Evolutionary conservation across 495 filamentous ascomycete genomes (phyloP).

Genomic region (Chlorociboria aeruginascens): DNA sequence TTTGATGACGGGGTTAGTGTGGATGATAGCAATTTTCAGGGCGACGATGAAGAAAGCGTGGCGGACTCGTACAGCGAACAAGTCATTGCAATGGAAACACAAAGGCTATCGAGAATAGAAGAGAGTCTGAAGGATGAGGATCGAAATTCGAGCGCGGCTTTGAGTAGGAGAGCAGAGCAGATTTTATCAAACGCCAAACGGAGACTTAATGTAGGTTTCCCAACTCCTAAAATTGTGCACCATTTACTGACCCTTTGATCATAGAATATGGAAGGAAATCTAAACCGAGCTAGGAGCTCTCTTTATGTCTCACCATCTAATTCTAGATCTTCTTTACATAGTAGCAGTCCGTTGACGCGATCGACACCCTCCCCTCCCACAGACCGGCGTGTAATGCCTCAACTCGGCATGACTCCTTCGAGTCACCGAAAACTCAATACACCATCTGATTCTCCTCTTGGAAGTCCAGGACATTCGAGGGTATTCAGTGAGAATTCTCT

Average conservation of each 20-base stretch:
- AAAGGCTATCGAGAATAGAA: conserved; percentile 10
- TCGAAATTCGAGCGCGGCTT: conserved; percentile 52
- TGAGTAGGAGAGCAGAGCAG: conserved; percentile 74
- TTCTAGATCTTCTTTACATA: conserved; percentile 32
- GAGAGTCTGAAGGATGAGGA: conserved; percentile 22
- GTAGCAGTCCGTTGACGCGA: conserved; percentile 20
- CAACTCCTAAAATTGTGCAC: neutral
- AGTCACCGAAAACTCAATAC: conserved; percentile 26
- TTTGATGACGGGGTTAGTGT: conserved; percentile 45
- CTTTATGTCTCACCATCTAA: conserved; percentile 48
- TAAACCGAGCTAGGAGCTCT: conserved; percentile 66
- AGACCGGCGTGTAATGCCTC: conserved; percentile 3
- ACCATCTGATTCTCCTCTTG: conserved; percentile 17
- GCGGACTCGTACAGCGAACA: conserved; percentile 26
- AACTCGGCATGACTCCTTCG: conserved; percentile 18
- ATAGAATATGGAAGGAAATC: conserved; percentile 86
- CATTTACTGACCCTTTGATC: conserved; percentile 3
- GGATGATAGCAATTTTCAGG: conserved; percentile 44
- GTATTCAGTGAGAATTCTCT: conserved; percentile 47
- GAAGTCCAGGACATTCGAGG: conserved; percentile 38
- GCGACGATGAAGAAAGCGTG: conserved; percentile 46
- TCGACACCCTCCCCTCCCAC: conserved; percentile 20
- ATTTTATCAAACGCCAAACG: conserved; percentile 87
- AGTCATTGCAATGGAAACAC: conserved; percentile 13
- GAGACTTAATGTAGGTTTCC: conserved; percentile 60